phyloP scores from a whole-genome alignment of 2,329 filamentous ascomycete species.

The Elsinoe ampelina region DNA sequence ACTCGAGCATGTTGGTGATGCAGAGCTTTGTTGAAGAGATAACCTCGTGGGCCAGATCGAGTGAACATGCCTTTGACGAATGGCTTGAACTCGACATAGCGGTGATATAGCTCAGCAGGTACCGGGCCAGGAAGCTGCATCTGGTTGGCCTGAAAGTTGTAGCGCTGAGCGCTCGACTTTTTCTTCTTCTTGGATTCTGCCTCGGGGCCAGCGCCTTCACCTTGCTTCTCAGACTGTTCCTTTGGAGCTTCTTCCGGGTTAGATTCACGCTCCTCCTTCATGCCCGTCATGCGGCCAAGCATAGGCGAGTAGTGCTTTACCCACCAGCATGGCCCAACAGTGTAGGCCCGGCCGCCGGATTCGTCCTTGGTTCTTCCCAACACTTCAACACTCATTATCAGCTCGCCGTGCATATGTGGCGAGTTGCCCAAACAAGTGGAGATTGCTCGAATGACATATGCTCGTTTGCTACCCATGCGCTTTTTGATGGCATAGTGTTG shows the following conservation, averaged over 20 bases:
- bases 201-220: conserved; percentile 9
- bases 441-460: conserved; percentile 64
- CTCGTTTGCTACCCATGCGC: conserved; percentile 75
- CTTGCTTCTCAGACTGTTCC: conserved; percentile 6
- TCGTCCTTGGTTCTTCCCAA: conserved; percentile 61
- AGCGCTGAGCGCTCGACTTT: conserved; percentile 51
- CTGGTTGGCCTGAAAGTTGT: conserved; percentile 84
- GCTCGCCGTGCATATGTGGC: conserved; percentile 57
- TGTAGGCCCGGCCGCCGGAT: conserved; percentile 61
- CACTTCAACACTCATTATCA: conserved; percentile 68
- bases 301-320: conserved; percentile 81
- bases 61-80: conserved; percentile 87
- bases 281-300: conserved; percentile 69
- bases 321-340: conserved; percentile 65
- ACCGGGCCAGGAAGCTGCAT: conserved; percentile 80
- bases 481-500: conserved; percentile 67
- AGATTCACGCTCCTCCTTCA: conserved; percentile 45
- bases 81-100: conserved; percentile 86
- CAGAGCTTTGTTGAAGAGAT: conserved; percentile 70
- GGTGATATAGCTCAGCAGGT: conserved; percentile 72
- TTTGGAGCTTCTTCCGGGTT: conserved; percentile 19
- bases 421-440: conserved; percentile 53
- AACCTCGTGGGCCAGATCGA: conserved; percentile 64
- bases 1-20: conserved; percentile 84
- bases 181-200: conserved; percentile 37